Evolutionary conservation across 2,329 filamentous ascomycete genomes (phyloP).

Genomic region (Arthroderma sp.): DNA sequence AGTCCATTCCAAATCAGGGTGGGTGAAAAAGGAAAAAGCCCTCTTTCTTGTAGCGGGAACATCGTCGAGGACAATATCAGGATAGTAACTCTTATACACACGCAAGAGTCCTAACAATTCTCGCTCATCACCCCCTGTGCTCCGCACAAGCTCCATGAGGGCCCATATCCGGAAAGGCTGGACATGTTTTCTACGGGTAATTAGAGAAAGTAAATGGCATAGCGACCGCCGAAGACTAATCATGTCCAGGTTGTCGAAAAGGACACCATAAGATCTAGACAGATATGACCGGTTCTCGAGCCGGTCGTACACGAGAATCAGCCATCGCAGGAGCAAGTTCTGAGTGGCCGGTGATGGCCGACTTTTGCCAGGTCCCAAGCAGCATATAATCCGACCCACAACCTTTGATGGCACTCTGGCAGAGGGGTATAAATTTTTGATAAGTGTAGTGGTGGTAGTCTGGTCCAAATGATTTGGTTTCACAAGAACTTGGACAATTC

Average conservation of each 20-base stretch:
- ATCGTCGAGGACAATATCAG: constrained; percentile 70
- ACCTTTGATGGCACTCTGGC: constrained; percentile 46
- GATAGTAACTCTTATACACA: constrained; percentile 84
- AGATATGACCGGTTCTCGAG: constrained; percentile 51
- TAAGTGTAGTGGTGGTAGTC: constrained; percentile 52
- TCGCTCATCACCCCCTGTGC: constrained; percentile 53
- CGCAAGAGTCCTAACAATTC: constrained; percentile 59
- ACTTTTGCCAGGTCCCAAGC: constrained; percentile 61
- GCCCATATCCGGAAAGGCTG: constrained; percentile 70
- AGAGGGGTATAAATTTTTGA: constrained; percentile 66
- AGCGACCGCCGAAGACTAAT: constrained; percentile 56
- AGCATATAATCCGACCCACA: constrained; percentile 54
- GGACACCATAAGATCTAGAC: constrained; percentile 56
- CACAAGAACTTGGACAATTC: constrained; percentile 55
- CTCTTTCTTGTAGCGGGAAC: constrained; percentile 32
- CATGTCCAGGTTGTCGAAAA: constrained; percentile 74
- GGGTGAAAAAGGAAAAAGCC: constrained; percentile 34
- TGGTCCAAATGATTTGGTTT: constrained; percentile 60
- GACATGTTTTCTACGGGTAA: constrained; percentile 71
- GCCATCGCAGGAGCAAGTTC: constrained; percentile 59
- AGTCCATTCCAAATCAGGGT: constrained; percentile 66
- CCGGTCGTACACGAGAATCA: constrained; percentile 61
- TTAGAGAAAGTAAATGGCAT: constrained; percentile 64
- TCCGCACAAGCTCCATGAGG: constrained; percentile 41
- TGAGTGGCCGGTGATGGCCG: constrained; percentile 63